Conservation (phyloP, 2,329 filamentous ascomycete species). For the Neocatenulostroma microsporum region DNA sequence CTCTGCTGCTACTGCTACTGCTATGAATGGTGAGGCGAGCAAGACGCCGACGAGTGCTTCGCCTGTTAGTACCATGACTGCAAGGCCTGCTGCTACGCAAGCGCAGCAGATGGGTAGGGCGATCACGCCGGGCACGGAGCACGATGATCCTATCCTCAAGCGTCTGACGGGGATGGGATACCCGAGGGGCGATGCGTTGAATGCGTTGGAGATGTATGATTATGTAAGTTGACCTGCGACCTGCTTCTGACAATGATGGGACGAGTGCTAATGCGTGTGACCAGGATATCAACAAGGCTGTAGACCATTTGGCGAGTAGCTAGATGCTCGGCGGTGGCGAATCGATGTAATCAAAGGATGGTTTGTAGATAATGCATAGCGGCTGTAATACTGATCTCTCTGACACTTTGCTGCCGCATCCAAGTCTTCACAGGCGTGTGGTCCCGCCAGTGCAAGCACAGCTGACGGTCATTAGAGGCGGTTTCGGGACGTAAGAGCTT, state of each 20-base stretch:
- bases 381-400: too few species aligned
- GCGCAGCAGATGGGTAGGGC: slow-evolving; percentile 52
- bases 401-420: too few species aligned
- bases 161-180: slow-evolving; percentile 88
- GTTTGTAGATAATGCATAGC: too few species aligned
- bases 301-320: slow-evolving; percentile 1
- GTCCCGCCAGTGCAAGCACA: too few species aligned
- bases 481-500: too few species aligned
- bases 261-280: background rate
- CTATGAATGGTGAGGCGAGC: slow-evolving; percentile 3
- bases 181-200: slow-evolving; percentile 61
- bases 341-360: background rate
- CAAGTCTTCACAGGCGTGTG: too few species aligned
- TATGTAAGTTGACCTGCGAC: slow-evolving; percentile 47
- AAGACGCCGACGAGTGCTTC: slow-evolving; percentile 6
- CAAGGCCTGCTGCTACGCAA: slow-evolving; percentile 3
- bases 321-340: too few species aligned
- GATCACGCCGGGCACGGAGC: slow-evolving; percentile 64
- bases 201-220: slow-evolving; percentile 85
- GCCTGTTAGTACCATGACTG: slow-evolving; percentile 7
- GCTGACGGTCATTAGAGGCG: too few species aligned
- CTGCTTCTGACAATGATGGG: background rate
- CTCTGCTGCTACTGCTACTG: slow-evolving; percentile 3
- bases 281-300: slow-evolving; percentile 4
- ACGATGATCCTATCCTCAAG: slow-evolving; percentile 88